Conservation (phyloP, 176 grass and related monocot genomes). For the Guadua angustifolia region DNA sequence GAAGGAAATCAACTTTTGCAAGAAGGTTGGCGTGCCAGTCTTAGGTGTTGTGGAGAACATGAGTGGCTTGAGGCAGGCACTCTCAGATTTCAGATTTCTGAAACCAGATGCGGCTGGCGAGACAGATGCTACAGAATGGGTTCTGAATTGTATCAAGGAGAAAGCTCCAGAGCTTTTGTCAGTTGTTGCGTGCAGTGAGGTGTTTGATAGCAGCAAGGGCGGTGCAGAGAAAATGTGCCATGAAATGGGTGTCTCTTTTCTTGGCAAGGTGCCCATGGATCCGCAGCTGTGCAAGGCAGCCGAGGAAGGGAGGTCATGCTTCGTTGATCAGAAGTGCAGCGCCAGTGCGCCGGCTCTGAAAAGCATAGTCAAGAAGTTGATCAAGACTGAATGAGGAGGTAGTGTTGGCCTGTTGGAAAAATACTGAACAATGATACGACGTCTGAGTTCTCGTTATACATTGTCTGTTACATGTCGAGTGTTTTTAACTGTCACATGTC, state of each 20-base stretch:
- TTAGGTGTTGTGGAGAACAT: conserved; percentile 78
- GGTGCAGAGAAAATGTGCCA: conserved; percentile 82
- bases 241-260: conserved; percentile 85
- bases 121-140: conserved; percentile 58
- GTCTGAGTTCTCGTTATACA: neutral
- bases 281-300: conserved; percentile 84
- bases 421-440: neutral
- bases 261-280: conserved; percentile 93
- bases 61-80: conserved; percentile 67
- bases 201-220: conserved; percentile 82
- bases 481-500: neutral
- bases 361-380: conserved; percentile 76
- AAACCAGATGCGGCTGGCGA: conserved; percentile 51
- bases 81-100: conserved; percentile 67
- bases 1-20: conserved; percentile 81
- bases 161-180: conserved; percentile 70
- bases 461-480: neutral
- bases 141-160: conserved; percentile 57
- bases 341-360: conserved; percentile 73
- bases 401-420: neutral
- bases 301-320: conserved; percentile 95
- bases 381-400: conserved; percentile 28
- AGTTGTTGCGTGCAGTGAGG: conserved; percentile 66
- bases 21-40: conserved; percentile 70
- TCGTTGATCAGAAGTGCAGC: conserved; percentile 72